These are phyloP conservation scores for Acephala macrosclerotiorum DNA, from an alignment of 2,329 filamentous ascomycete species.

Conservation along the genomic window DNA sequence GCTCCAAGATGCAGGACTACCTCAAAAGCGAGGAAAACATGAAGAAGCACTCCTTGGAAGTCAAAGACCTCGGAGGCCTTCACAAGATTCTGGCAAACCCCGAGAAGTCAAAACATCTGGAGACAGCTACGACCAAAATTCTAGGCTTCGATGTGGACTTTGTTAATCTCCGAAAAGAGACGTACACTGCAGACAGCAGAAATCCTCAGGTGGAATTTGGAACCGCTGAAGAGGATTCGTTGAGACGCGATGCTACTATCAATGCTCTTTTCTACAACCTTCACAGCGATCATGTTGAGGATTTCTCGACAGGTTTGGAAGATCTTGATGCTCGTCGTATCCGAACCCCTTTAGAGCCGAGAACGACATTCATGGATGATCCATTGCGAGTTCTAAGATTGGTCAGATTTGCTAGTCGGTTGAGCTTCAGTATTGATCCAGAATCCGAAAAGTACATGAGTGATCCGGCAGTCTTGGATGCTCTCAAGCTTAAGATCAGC, in stretches of 20 bases:
- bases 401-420: conserved; percentile 87
- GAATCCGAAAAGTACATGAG: conserved; percentile 77
- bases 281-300: conserved; percentile 79
- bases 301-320: conserved; percentile 80
- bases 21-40: conserved; percentile 67
- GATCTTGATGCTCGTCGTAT: conserved; percentile 80
- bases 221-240: conserved; percentile 87
- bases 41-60: conserved; percentile 64
- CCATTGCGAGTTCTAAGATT: conserved; percentile 86
- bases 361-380: conserved; percentile 94
- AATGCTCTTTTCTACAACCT: conserved; percentile 98
- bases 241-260: conserved; percentile 89
- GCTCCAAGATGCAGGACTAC: conserved; percentile 72
- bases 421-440: conserved; percentile 80
- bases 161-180: conserved; percentile 93
- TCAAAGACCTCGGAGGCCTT: conserved; percentile 73
- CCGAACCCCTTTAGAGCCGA: conserved; percentile 84
- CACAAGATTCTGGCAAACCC: conserved; percentile 93
- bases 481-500: conserved; percentile 88
- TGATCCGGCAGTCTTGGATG: conserved; percentile 77
- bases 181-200: conserved; percentile 85
- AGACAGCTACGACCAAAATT: conserved; percentile 86
- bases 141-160: conserved; percentile 91
- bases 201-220: conserved; percentile 95
- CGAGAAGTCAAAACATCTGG: conserved; percentile 95